Percentiles rank a stretch among this genome's conserved stretches.
phyloP scores from a whole-genome alignment of 208 protist species.

The Trichomonas tenax region DNA sequence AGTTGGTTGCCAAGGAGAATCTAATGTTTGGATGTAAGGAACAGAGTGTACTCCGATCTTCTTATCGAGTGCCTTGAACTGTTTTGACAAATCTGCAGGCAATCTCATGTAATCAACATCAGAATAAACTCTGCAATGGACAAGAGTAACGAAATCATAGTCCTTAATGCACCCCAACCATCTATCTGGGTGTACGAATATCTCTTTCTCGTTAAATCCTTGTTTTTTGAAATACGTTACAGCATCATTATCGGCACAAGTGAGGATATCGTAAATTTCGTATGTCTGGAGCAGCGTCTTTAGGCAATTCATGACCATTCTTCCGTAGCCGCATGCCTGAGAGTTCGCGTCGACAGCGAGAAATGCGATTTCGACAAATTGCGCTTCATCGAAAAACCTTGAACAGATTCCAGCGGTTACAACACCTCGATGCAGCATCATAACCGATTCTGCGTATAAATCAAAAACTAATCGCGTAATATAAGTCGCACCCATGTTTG shows the following conservation, averaged over 20 bases:
- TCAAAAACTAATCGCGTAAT: constrained; percentile 59
- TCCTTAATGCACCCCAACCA: constrained; percentile 67
- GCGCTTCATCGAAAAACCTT: constrained; percentile 46
- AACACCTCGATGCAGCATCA: constrained; percentile 20
- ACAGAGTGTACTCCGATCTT: neutral
- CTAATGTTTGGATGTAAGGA: neutral
- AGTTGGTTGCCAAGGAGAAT: neutral
- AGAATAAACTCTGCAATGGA: constrained; percentile 55
- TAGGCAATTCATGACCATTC: constrained; percentile 53
- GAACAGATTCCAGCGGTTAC: constrained; percentile 62
- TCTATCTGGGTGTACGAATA: constrained; percentile 34
- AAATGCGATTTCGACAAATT: constrained; percentile 65
- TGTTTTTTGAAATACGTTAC: constrained; percentile 71
- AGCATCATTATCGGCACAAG: constrained; percentile 68
- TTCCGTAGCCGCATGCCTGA: constrained; percentile 56
- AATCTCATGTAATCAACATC: constrained; percentile 51
- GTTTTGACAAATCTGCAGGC: constrained; percentile 36
- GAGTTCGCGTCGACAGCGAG: constrained; percentile 52
- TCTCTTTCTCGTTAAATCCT: constrained; percentile 39
- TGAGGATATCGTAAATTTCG: constrained; percentile 54
- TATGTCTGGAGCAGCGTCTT: constrained; percentile 47
- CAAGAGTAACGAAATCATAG: constrained; percentile 63
- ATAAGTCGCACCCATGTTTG: constrained; percentile 64
- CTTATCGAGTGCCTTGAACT: constrained; percentile 30
- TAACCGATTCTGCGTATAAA: neutral